Conservation (phyloP, 768 basidiomycete genomes). For the Suillus plorans region DNA sequence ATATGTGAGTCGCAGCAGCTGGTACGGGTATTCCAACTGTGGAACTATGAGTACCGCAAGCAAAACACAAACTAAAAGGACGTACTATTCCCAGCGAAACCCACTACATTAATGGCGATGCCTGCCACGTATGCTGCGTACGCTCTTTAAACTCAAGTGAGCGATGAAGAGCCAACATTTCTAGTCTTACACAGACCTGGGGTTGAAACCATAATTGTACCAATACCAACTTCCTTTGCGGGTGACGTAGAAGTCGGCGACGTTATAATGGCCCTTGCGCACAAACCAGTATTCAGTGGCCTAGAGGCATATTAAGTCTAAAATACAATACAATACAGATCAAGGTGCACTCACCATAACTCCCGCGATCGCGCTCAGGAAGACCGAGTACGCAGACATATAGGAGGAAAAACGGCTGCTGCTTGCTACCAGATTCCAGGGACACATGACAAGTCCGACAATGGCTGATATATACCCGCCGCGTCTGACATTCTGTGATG, state of each 20-base stretch:
- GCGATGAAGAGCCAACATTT: background rate
- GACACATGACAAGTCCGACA: constrained; percentile 68
- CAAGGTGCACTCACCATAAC: constrained; percentile 49
- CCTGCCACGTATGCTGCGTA: constrained; percentile 66
- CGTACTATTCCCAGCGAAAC: constrained; percentile 69
- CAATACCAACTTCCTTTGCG: constrained; percentile 62
- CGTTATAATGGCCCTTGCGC: constrained; percentile 59
- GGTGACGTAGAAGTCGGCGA: constrained; percentile 63
- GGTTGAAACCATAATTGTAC: constrained; percentile 69
- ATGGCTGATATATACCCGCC: constrained; percentile 76
- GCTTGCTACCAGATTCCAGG: constrained; percentile 67
- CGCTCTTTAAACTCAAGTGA: constrained; percentile 35
- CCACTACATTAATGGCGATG: constrained; percentile 75
- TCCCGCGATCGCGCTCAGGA: constrained; percentile 75
- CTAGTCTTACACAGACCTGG: constrained; percentile 39
- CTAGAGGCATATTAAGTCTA: constrained; percentile 28
- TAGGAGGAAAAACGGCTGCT: constrained; percentile 76
- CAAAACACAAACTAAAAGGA: constrained; percentile 7
- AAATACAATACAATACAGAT: background rate
- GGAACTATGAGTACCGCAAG: background rate
- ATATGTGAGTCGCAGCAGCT: constrained; percentile 64
- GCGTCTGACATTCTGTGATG: constrained; percentile 63
- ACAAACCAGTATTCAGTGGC: constrained; percentile 75
- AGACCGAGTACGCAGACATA: constrained; percentile 75
- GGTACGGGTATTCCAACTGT: constrained; percentile 57